Evolutionary conservation across 192 early-diverging fungal species (phyloP).

Genomic region (Chytriomyces sp.): DNA sequence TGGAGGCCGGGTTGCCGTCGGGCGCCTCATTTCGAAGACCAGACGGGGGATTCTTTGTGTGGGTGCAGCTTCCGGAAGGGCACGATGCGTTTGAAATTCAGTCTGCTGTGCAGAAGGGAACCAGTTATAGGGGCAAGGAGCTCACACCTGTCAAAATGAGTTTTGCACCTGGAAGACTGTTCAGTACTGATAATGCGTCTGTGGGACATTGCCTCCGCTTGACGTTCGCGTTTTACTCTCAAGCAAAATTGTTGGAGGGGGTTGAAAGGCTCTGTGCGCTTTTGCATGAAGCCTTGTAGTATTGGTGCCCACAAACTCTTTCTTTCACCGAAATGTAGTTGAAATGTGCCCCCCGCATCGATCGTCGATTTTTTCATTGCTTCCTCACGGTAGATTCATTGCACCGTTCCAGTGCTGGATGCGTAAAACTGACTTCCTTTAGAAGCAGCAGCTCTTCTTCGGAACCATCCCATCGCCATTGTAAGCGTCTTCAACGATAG

Average conservation of each 20-base stretch:
- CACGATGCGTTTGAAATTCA: conserved; percentile 18
- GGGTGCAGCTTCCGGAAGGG: conserved; percentile 32
- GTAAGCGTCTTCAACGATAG: no score
- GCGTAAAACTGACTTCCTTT: no score
- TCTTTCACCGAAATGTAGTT: no score
- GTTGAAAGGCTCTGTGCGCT: conserved; percentile 39
- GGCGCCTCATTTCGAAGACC: conserved; percentile 23
- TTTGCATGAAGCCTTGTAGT: background rate
- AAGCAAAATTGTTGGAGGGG: conserved; percentile 36
- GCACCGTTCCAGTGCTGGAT: no score
- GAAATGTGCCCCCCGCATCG: no score
- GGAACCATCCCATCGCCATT: no score
- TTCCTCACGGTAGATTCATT: no score
- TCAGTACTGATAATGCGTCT: background rate
- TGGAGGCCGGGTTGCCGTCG: conserved; percentile 29
- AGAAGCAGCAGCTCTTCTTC: no score
- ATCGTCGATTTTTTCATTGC: no score
- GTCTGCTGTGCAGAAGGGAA: background rate
- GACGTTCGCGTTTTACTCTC: conserved; percentile 42
- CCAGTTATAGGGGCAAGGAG: background rate
- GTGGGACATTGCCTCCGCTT: conserved; percentile 41
- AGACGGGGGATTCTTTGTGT: conserved; percentile 51
- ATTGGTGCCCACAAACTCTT: background rate
- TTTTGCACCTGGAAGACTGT: conserved; percentile 43
- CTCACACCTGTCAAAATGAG: conserved; percentile 30